phyloP scores from a whole-genome alignment of 2,329 filamentous ascomycete species.

The Sclerotinia nivalis region DNA sequence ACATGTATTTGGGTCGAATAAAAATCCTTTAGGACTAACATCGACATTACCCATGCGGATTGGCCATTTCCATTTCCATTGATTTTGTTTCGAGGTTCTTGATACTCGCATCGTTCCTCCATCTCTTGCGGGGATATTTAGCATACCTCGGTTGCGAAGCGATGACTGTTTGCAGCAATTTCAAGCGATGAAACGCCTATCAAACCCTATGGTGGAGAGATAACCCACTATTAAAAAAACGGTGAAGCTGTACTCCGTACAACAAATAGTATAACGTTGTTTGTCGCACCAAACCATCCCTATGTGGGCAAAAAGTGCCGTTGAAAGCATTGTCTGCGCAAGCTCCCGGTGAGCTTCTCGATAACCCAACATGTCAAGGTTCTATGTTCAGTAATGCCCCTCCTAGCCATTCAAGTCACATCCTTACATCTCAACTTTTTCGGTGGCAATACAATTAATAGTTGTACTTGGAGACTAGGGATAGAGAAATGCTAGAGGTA shows the following conservation, averaged over 20 bases:
- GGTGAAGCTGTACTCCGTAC: neutral
- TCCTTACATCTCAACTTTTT: neutral
- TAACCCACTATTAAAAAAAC: neutral
- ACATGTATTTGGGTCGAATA: neutral
- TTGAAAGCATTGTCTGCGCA: neutral
- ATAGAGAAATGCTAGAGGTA: no score
- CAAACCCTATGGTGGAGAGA: neutral
- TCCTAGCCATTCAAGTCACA: neutral
- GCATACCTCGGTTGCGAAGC: slow-evolving; percentile 12
- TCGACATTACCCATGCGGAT: neutral
- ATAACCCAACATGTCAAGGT: no score
- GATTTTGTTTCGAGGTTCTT: neutral
- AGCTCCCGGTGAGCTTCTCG: neutral
- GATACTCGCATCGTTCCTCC: neutral
- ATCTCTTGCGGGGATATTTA: neutral
- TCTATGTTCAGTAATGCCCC: neutral
- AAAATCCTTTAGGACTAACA: neutral
- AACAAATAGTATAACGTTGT: neutral
- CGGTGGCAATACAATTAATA: neutral
- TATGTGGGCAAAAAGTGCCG: neutral
- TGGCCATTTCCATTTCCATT: neutral
- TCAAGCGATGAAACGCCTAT: neutral
- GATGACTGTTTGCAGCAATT: slow-evolving; percentile 2
- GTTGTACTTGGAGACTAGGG: no score
- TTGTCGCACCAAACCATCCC: neutral